phyloP scores from a whole-genome alignment of 805 yeast genomes.

The Metschnikowia reukaufii region DNA sequence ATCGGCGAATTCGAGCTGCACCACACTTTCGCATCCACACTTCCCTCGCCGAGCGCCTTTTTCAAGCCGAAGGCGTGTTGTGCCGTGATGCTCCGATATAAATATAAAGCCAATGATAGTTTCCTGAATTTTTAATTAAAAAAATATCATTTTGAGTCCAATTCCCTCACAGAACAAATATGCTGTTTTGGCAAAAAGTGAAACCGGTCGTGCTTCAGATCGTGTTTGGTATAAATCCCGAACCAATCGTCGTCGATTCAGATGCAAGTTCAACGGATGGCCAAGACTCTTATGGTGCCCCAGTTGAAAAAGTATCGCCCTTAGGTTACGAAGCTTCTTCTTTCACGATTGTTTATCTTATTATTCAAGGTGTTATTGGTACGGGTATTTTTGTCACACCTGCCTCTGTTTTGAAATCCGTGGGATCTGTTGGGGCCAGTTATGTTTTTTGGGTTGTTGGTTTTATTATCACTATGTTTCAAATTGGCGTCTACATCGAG shows the following conservation, averaged over 20 bases:
- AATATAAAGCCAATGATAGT: neutral
- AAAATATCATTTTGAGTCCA: neutral
- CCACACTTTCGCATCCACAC: conserved; percentile 2
- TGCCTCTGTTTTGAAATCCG: conserved; percentile 50
- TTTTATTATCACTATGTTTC: conserved; percentile 38
- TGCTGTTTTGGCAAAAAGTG: conserved; percentile 9
- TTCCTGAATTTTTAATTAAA: neutral
- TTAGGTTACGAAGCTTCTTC: conserved; percentile 39
- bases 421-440: conserved; percentile 45
- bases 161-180: neutral
- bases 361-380: conserved; percentile 70
- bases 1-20: too few relatives aligned
- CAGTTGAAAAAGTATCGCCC: conserved; percentile 40
- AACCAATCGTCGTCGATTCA: conserved; percentile 4
- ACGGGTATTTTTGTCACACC: conserved; percentile 78
- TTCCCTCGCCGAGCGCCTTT: neutral
- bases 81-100: neutral
- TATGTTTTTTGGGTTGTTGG: conserved; percentile 46
- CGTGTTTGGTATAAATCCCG: conserved; percentile 15
- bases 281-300: conserved; percentile 36
- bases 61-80: neutral
- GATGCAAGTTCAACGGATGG: conserved; percentile 9
- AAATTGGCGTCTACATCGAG: conserved; percentile 40
- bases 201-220: conserved; percentile 11
- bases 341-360: conserved; percentile 57